Conservation (phyloP, 495 filamentous ascomycete genomes). For the Aspergillus sclerotioniger region DNA sequence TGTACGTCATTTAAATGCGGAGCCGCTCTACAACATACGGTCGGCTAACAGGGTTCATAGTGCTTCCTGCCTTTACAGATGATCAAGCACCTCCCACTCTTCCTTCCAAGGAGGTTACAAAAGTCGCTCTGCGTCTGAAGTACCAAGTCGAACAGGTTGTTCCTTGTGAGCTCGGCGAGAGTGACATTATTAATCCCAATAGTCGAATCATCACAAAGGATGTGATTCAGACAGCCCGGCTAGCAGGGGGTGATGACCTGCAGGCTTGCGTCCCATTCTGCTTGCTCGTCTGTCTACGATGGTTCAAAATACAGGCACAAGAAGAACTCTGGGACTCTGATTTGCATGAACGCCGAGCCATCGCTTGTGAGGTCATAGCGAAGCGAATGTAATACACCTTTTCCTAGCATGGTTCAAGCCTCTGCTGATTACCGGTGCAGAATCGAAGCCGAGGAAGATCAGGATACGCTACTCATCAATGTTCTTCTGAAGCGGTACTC, state of each 20-base stretch:
- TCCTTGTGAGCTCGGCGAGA: slow-evolving; percentile 78
- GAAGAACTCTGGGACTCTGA: slow-evolving; percentile 90
- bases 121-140: slow-evolving; percentile 81
- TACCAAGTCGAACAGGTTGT: slow-evolving; percentile 88
- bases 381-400: slow-evolving; percentile 65
- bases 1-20: slow-evolving; percentile 35
- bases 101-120: slow-evolving; percentile 75
- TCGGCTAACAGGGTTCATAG: slow-evolving; percentile 30
- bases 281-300: slow-evolving; percentile 81
- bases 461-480: slow-evolving; percentile 70
- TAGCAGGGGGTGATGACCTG: slow-evolving; percentile 76
- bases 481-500: slow-evolving; percentile 91
- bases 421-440: slow-evolving; percentile 29
- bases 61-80: slow-evolving; percentile 35
- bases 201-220: slow-evolving; percentile 76
- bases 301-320: slow-evolving; percentile 81
- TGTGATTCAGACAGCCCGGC: slow-evolving; percentile 73
- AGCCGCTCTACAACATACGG: not conserved
- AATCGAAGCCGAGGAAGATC: slow-evolving; percentile 80
- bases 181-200: slow-evolving; percentile 70
- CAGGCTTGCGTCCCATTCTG: slow-evolving; percentile 79
- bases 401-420: not conserved
- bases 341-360: slow-evolving; percentile 72
- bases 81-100: slow-evolving; percentile 42
- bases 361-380: slow-evolving; percentile 93